Base-by-base conservation (phyloP, 139 green algal species). In the Chlorella sp. region DNA sequence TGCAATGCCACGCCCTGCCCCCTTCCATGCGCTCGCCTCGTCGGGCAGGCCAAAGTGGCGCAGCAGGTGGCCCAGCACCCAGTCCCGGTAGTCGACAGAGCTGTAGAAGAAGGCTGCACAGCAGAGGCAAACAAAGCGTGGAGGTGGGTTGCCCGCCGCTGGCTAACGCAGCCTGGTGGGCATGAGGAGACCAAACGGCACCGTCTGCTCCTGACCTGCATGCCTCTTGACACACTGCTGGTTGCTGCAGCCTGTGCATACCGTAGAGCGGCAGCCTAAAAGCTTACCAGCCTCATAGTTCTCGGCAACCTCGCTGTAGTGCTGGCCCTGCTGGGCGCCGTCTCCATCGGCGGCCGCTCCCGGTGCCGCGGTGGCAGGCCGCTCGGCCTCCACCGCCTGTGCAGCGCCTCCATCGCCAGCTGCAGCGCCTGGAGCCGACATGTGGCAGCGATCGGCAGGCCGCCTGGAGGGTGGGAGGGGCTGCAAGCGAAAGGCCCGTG, bases 61-160 rank as follows among this genome's bases (percentile, higher is more conserved):
- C 46, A 80, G 26, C 68, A 85, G 51, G 81, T 73, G 81, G 44
- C 54, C 48, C 81, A 85, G 36, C 44, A 85, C 81, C 81, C 81
- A 85, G 34, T 72, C 48, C 1, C 81, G 67, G 69, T 85, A 85
- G 16, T 85, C 68, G 17, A 34, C 19, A 0, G 34, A 62, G 36
- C 34, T 62, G 51, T 85, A 85, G 40, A 85, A 85, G 38, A 85
- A 85, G 48, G 81, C 81, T 16, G 51, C 51, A 24, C 51, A 24
- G 51, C 16, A 3, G 14, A 60, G 24, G 14, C 22, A 16, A 60
- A 60, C 4, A 11, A 60, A 26, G 14, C 24, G 51, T 60, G 51
- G 13, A 60, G 2, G 24, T 2, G 51, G 51, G 2, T n/a, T n/a
- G n/a, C n/a, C n/a, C n/a, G n/a, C n/a, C n/a, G n/a, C n/a, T n/a